Base-by-base conservation (phyloP, 2,329 filamentous ascomycete species). In the Xylariaceae sp. region DNA sequence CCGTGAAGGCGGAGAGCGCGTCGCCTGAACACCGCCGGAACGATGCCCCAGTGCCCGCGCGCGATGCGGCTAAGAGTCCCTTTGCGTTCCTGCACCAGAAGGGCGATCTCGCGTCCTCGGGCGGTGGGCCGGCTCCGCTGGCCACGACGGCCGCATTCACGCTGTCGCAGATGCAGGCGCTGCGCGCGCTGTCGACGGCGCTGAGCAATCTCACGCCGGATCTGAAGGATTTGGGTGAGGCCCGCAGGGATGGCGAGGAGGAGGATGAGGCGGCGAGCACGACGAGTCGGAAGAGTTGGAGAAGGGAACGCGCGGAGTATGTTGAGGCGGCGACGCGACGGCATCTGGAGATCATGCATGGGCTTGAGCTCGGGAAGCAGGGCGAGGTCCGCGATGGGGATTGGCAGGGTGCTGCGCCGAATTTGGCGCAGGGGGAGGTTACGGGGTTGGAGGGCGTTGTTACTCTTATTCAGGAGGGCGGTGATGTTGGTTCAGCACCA, bases 321-420 rank as follows among this genome's bases (percentile, higher is more conserved):
- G 86, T 97, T 53, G 92, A 97, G 74, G 82, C 82, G 56, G 87
- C 92, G 68, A 89, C 90, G 54, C 80, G 85, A 65, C 81, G 88
- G 61, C 89, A 95, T 71, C 77, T 97, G 47, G 90, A 96, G 75
- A 80, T 76, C 34, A 78, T 84, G 50, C 78, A 85, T 51, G 88
- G 88, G 0, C 75, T 92, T 58, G 87, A 90, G 67, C 72, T 88
- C 39, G 85, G 82, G 2, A 72, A 75, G 4, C 75, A 81, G 61
- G 86, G 86, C 9, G 85, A 85, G 68, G 80, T 88, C 52, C 79
- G 82, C 61, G 85, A 87, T 67, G 85, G 85, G 9, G 83, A 87
- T 70, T 85, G 83, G 82, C 82, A 84, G 68, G 82, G 80, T 4
- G 77, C 77, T 41, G 82, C 82, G 4, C 73, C 78, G 61, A 77